Evolutionary conservation across 1,139 yeast species (phyloP), one percentile per base, ranked within the genome.

Genomic region (Geotrichum fermentans): DNA sequence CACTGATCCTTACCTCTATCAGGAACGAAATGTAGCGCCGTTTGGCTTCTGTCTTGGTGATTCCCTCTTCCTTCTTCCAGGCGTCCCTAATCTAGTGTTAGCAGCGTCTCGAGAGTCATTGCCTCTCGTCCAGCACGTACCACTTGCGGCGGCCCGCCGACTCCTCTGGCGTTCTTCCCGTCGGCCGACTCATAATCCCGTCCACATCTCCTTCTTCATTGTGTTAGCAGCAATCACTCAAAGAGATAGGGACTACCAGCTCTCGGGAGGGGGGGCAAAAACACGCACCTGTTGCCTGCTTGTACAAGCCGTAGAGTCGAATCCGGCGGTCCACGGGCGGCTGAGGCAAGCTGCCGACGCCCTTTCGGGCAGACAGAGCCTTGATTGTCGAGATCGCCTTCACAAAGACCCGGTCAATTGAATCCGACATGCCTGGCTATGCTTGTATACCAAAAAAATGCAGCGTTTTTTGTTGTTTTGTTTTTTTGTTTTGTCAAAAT

Each of bases 351-450:
- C 85, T 73, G n/a, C 83, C 83, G 48, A 81, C 76, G 49, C 81
- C 81, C 14, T 84, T 75, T 44, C 85, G 73, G 5, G 85, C 77
- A 8, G 92, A 82, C 46, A 87, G 71, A 4, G 89, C 79, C 54
- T 85, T 74, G 49, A 87, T 83, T 8, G 95, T 84, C 40, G 88
- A 73, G 52, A 87, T 84, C 8, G 95, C 95, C 68, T 82, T 82
- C 32, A 79, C 83, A 65, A 85, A 85, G 5, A 84, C 90, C 46
- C 88, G 79, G 67, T 85, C 94, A 34, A 58, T 58, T 14, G 62
- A 58, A 38, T 58, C 61, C 14, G 61, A 53, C 61, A 58, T 58
- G 16, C n/a, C 17, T 10, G 10, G 6, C 28, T 24, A 6, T 24
- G 28, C 10, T 24, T 24, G 28, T 24, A 6, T 24, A 24, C 28